Evolutionary conservation across 805 yeast genomes (phyloP), one percentile per base, ranked within the genome.

Genomic region (Saccharomycopsis fermentans): DNA sequence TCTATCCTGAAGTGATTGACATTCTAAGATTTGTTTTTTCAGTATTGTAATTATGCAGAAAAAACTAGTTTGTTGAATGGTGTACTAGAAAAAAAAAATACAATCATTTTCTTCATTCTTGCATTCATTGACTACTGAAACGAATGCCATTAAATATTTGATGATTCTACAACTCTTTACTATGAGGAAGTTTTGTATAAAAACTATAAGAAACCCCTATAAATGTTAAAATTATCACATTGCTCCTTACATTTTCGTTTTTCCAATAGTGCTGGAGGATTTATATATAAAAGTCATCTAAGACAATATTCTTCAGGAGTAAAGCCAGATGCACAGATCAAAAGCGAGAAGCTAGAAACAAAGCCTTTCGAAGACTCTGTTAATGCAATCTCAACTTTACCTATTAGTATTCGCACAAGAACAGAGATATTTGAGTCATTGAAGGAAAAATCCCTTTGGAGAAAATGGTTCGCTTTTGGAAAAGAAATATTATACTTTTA

Each of bases 401-500:
- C 63, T 6, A 29, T 37, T n/a, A 1, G 19, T 9, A 21, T 55
- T 16, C 40, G 34, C 6, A 16, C 57, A 11, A 57, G 48, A 35
- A 19, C 62, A 5, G 67, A 76, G 24, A 67, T 73, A 0, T 56
- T 58, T 1, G 56, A 56, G 26, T 63, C 58, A 14, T 66, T 68
- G 55, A 59, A 63, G 0, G 62, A 61, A 56, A 60, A 50, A 16
- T 11, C 40, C 19, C 9, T 26, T 4, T 26, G 24, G 32, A 74
- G 72, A 56, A 81, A 80, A 63, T 73, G 73, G 64, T 65, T 69
- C 24, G 70, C 74, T 0, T 76, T 77, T 62, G 81, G 79, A 5
- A 77, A 77, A 64, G 62, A 70, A 2, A 63, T 81, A 50, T 64
- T 83, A 47, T 67, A 67, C 5, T 83, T 84, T 66, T 86, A 85